Base-by-base conservation (phyloP, 148 eudicot species). In the Rhododendron ovatum region DNA sequence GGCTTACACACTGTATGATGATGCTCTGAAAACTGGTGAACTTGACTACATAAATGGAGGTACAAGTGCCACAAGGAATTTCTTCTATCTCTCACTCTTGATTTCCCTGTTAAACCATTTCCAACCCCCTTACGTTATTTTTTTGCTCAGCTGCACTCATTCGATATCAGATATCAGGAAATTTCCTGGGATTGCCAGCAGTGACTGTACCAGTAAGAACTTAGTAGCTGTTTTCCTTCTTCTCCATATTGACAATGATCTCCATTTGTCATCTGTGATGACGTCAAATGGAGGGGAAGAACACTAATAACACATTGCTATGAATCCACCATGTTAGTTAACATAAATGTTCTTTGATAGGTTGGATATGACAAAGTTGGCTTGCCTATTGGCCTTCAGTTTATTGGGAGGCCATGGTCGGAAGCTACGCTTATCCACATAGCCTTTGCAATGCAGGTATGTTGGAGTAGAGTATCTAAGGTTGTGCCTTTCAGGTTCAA, bases 101-200 rank as follows among this genome's bases (percentile, higher is more conserved):
- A 13, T 24, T 30, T 45, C 48, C 11, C 33, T 39, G 6, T 24
- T n/a, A 47, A 9, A 12, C 30, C 45, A 87, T 77, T 69, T 83
- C 11, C 4, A 41, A 59, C 15, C 12, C 37, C 76, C 5, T 26
- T n/a, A 61, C 2, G 14, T 39, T 63, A 79, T 80, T 43, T 86
- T 50, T 63, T 39, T 9, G 74, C 83, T 41, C 95, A 98, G 99
- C 98, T 88, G 96, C 98, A 76, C 92, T 95, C 81, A 90, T 95
- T 78, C 91, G 98, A 45, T 98, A 93, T 91, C 90, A 85, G 82
- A 95, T 98, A 85, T 91, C 99, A 74, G 99, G 98, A 82, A 98
- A 98, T 88, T 98, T 98, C 90, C 90, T 98, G 81, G 99, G 99
- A 81, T 86, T 98, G 87, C 99, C 99, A 24, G 99, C 99, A 8